Conservation (phyloP, 2,329 filamentous ascomycete species). For the Aureobasidium vineae region DNA sequence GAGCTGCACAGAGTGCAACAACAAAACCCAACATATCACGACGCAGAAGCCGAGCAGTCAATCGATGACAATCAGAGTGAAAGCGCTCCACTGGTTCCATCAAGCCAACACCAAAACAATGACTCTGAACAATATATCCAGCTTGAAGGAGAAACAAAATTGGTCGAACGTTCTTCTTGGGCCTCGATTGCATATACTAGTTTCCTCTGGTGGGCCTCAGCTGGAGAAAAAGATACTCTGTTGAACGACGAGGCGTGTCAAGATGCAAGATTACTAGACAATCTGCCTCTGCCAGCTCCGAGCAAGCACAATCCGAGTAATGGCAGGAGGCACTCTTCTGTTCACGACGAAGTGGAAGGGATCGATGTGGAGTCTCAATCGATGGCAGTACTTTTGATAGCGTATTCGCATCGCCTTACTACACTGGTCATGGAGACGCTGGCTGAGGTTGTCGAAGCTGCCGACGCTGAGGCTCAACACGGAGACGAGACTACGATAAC, state of each 20-base stretch:
- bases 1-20: constrained; percentile 52
- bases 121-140: constrained; percentile 27
- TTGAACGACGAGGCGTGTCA: constrained; percentile 56
- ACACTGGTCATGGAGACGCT: constrained; percentile 62
- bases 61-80: constrained; percentile 28
- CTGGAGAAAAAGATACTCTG: constrained; percentile 65
- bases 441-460: constrained; percentile 55
- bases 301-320: background rate
- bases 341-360: constrained; percentile 48
- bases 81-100: constrained; percentile 22
- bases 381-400: constrained; percentile 69
- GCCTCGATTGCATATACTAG: constrained; percentile 73
- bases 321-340: background rate
- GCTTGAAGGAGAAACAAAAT: constrained; percentile 33
- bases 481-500: constrained; percentile 41
- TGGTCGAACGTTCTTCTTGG: constrained; percentile 61
- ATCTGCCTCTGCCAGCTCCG: constrained; percentile 36
- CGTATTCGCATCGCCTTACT: constrained; percentile 78
- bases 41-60: constrained; percentile 31
- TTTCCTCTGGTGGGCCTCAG: constrained; percentile 89
- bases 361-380: constrained; percentile 48
- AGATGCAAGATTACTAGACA: constrained; percentile 46
- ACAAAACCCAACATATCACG: constrained; percentile 37
- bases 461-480: constrained; percentile 41
- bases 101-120: constrained; percentile 23